phyloP scores from a whole-genome alignment of 2,329 filamentous ascomycete species.

The Dryadomyces quercus-mongolicae region DNA sequence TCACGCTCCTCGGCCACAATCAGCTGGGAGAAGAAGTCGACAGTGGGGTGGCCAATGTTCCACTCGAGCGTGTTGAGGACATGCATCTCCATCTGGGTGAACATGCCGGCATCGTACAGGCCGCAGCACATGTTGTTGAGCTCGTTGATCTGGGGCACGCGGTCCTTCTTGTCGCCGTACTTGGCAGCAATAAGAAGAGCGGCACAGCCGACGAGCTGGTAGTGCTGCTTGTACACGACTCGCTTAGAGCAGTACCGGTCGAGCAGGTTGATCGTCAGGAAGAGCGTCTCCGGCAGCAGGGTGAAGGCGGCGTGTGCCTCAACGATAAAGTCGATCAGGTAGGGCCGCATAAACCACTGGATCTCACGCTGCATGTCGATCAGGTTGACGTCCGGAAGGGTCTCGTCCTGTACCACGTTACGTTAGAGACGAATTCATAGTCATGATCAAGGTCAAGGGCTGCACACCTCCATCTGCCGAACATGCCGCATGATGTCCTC shows the following conservation, averaged over 20 bases:
- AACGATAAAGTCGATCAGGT: slow-evolving; percentile 94
- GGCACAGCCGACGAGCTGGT: slow-evolving; percentile 93
- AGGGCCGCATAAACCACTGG: slow-evolving; percentile 98
- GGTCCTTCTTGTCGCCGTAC: slow-evolving; percentile 97
- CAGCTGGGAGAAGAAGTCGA: slow-evolving; percentile 85
- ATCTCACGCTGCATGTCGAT: slow-evolving; percentile 99
- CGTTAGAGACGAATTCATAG: background rate
- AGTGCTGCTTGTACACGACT: slow-evolving; percentile 98
- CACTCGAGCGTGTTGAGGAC: slow-evolving; percentile 95
- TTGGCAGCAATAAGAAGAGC: slow-evolving; percentile 94
- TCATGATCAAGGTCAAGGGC: no score
- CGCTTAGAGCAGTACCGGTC: slow-evolving; percentile 96
- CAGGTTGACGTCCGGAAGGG: slow-evolving; percentile 87
- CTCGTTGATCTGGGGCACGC: slow-evolving; percentile 93
- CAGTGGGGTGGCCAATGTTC: slow-evolving; percentile 90
- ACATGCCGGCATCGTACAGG: slow-evolving; percentile 98
- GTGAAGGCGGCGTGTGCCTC: slow-evolving; percentile 95
- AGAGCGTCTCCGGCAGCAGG: slow-evolving; percentile 85
- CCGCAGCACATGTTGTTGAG: slow-evolving; percentile 99
- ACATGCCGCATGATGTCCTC: slow-evolving; percentile 92
- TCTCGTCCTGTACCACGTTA: slow-evolving; percentile 47
- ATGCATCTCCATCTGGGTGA: slow-evolving; percentile 99
- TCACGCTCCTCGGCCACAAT: slow-evolving; percentile 68
- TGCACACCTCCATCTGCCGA: slow-evolving; percentile 77
- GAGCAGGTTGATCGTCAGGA: slow-evolving; percentile 90